phyloP scores from a whole-genome alignment of 345 rosid genomes.

The Eucalyptus pauciflora region DNA sequence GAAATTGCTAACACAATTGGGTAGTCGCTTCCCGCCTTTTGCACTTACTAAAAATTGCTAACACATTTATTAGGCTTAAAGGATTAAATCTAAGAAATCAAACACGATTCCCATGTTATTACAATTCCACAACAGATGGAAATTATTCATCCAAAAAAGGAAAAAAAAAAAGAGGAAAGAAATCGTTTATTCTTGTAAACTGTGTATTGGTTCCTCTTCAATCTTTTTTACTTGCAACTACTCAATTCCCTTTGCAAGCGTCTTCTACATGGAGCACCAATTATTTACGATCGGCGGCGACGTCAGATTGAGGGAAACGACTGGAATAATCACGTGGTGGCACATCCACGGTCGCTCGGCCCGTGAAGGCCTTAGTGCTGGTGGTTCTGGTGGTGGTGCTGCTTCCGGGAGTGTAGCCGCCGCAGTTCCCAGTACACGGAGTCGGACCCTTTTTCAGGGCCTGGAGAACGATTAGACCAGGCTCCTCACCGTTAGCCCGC shows the following conservation, averaged over 20 bases:
- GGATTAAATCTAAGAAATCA: background rate
- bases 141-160: background rate
- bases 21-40: background rate
- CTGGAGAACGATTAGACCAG: background rate
- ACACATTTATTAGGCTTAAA: background rate
- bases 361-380: background rate
- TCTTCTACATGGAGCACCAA: background rate
- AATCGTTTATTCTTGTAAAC: background rate
- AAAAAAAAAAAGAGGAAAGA: background rate
- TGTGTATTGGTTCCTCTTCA: background rate
- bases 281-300: background rate
- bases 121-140: background rate
- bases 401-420: background rate
- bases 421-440: background rate
- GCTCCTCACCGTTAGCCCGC: background rate
- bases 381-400: rapidly evolving
- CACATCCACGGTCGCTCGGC: background rate
- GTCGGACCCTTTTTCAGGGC: background rate
- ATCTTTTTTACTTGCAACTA: background rate
- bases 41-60: background rate
- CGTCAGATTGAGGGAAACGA: background rate
- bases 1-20: background rate
- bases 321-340: background rate
- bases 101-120: background rate
- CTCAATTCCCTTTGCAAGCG: background rate